Evolutionary conservation across 768 basidiomycete species (phyloP), one percentile per base, ranked within the genome.

Genomic region (Tricholoma terreum): DNA sequence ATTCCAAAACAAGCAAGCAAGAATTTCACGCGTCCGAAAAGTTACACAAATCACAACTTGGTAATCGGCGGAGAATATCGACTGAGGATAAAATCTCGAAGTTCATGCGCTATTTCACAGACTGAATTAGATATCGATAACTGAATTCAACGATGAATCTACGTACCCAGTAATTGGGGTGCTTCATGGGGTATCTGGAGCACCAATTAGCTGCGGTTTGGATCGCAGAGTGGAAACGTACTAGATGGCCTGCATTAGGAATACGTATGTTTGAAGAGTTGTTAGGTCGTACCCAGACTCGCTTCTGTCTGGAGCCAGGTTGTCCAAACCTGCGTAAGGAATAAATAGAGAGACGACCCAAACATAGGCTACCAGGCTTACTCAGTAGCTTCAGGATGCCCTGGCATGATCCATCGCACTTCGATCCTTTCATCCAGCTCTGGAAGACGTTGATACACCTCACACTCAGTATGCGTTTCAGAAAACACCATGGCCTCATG

Each of bases 401-500:
- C 82, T 8, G 84, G 84, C 55, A 88, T 67, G 34, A 86, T 69
- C 81, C 82, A 89, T 24, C 74, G 69, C 52, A 89, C 55, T 45
- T 75, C 71, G 30, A 89, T 78, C 35, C 75, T 70, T 48, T 76
- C 71, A 50, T 85, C 81, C 27, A 89, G 68, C n/a, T 61, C 61
- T 11, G 69, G 67, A 9, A 83, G 50, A n/a, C 69, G 66, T 14
- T 75, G 69, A 63, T 71, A 82, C 8, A 72, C 77, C 52, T 80
- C 79, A 43, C 72, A 75, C 31, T 69, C 65, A 0, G 75, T 76
- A 50, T 66, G 70, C 6, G 63, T 66, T 52, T 87, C 86, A 0
- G 76, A 70, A 67, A 89, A 90, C 15, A 80, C 74, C 3, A 81
- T 67, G 2, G 82, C 86, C 70, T 92, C 91, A 62, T 84, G 85